A percentile compares a stretch with the other conserved stretches of the same genome.
phyloP scores from a whole-genome alignment of 2,329 filamentous ascomycete genomes.

The Calonectria fujianensis region DNA sequence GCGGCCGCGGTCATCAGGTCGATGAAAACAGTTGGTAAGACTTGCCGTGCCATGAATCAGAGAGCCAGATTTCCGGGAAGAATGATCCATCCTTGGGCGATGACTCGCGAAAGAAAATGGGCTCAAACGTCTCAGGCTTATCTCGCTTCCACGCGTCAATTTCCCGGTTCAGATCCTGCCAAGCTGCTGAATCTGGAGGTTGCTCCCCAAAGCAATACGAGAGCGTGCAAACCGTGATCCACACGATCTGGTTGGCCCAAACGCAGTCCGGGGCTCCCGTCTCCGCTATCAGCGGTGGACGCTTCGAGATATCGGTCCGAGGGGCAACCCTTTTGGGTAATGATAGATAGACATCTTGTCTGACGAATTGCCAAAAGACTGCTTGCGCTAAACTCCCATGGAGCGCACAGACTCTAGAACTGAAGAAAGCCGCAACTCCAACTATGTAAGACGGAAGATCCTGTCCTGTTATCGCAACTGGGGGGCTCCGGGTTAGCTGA shows the following conservation, averaged over 20 bases:
- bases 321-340: background rate
- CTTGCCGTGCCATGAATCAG: background rate
- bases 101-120: background rate
- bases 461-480: background rate
- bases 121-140: background rate
- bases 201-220: background rate
- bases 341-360: background rate
- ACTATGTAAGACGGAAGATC: background rate
- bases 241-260: background rate
- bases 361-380: background rate
- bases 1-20: no score
- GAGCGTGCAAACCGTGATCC: background rate
- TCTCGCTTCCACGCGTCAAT: background rate
- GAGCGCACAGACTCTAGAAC: background rate
- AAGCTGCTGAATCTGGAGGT: background rate
- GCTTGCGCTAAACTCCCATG: background rate
- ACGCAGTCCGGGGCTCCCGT: background rate
- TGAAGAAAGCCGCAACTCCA: background rate
- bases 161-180: background rate
- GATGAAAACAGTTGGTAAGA: background rate
- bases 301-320: background rate
- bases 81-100: background rate
- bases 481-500: no score
- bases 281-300: background rate
- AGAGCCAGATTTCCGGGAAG: background rate